These are phyloP conservation scores for Fusarium hainanense DNA, from an alignment of 2,329 filamentous ascomycete species.

Conservation along the genomic window DNA sequence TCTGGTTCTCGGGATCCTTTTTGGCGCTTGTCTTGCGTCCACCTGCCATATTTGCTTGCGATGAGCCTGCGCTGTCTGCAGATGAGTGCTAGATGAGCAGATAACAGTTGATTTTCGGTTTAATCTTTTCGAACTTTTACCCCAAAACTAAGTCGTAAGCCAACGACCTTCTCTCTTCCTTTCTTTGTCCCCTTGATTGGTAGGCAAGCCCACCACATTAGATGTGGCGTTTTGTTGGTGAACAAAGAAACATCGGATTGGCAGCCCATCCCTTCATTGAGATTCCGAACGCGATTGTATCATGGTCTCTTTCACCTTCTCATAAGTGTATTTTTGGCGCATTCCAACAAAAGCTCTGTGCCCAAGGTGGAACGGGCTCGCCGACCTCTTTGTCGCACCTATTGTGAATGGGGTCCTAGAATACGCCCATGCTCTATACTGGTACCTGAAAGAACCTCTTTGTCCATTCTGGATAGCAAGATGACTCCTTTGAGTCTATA, in stretches of 20 bases:
- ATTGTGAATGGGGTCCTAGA: conserved; percentile 13
- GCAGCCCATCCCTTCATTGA: conserved; percentile 1
- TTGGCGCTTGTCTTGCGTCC: conserved; percentile 1
- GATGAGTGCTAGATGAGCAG: background rate
- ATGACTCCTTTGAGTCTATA: conserved; percentile 4
- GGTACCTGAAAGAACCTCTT: background rate
- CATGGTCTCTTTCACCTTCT: background rate
- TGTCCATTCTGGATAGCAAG: conserved; percentile 20
- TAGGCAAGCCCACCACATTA: background rate
- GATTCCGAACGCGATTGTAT: background rate
- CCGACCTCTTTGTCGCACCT: conserved; percentile 41
- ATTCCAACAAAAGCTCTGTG: background rate
- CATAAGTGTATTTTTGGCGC: conserved; percentile 4
- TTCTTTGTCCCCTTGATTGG: conserved; percentile 19
- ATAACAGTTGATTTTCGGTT: background rate
- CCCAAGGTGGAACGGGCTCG: conserved; percentile 5
- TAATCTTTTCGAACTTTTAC: background rate
- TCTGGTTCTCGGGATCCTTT: background rate
- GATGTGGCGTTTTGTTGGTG: conserved; percentile 28
- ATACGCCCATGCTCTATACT: conserved; percentile 10
- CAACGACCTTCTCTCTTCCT: background rate
- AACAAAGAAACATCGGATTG: conserved; percentile 37
- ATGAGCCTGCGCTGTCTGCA: background rate
- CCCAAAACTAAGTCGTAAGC: background rate
- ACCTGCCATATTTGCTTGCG: conserved; percentile 15